A percentile compares a stretch with the other conserved stretches of the same genome.
phyloP scores from a whole-genome alignment of 352 stramenopile genomes.

The Thalassiosira ordinaria region DNA sequence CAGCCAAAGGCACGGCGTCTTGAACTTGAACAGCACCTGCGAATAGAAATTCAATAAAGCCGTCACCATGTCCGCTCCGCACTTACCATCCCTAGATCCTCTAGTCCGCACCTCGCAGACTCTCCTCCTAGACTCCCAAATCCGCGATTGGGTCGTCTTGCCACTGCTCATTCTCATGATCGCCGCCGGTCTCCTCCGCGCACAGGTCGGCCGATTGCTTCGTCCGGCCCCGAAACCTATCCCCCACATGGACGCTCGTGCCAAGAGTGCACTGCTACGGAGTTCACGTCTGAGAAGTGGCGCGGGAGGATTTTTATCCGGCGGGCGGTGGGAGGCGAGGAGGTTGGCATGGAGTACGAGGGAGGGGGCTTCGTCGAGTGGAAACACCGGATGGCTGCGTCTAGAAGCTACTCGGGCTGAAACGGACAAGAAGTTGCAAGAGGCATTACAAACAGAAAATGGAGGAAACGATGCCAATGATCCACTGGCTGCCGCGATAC shows the following conservation, averaged over 20 bases:
- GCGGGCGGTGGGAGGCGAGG: slow-evolving; percentile 64
- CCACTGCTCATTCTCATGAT: slow-evolving; percentile 96
- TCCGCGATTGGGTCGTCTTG: slow-evolving; percentile 91
- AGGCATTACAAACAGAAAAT: slow-evolving; percentile 45
- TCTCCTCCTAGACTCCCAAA: slow-evolving; percentile 81
- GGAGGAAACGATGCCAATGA: slow-evolving; percentile 86
- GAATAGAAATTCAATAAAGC: no score
- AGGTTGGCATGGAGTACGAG: slow-evolving; percentile 46
- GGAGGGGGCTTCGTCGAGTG: slow-evolving; percentile 2
- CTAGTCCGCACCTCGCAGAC: slow-evolving; percentile 47
- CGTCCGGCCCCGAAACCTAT: slow-evolving; percentile 52
- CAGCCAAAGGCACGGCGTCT: no score
- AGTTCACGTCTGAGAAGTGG: slow-evolving; percentile 56
- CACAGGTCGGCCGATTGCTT: slow-evolving; percentile 83
- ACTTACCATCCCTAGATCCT: slow-evolving; percentile 15
- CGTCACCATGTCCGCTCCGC: no score
- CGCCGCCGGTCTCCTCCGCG: slow-evolving; percentile 84
- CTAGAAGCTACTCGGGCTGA: slow-evolving; percentile 50
- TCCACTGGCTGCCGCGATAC: slow-evolving; percentile 92
- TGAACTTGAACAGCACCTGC: no score
- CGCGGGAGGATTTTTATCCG: slow-evolving; percentile 69
- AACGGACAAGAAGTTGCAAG: slow-evolving; percentile 61
- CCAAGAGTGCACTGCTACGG: slow-evolving; percentile 55
- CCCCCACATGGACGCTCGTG: slow-evolving; percentile 48
- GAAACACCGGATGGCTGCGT: slow-evolving; percentile 42